phyloP scores from a whole-genome alignment of 2,329 filamentous ascomycete genomes.

The Dendryphion nanum region DNA sequence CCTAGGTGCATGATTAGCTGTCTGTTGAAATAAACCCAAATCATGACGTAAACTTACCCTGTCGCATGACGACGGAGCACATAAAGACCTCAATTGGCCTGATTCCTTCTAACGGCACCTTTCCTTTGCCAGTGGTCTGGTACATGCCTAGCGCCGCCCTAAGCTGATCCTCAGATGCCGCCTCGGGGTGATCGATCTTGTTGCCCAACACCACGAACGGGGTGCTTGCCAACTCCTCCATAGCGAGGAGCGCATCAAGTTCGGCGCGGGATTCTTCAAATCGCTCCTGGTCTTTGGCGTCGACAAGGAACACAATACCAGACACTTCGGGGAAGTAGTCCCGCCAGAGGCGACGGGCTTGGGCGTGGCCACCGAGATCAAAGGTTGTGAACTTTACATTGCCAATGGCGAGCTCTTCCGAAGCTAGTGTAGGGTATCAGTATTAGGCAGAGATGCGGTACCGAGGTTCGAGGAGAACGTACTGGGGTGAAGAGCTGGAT shows the following conservation, averaged over 20 bases:
- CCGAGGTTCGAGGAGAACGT: no score
- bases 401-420: conserved; percentile 50
- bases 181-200: conserved; percentile 98
- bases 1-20: conserved; percentile 6
- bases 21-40: not conserved
- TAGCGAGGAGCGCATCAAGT: conserved; percentile 86
- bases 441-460: no score
- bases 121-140: conserved; percentile 54
- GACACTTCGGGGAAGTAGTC: conserved; percentile 42
- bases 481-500: not conserved
- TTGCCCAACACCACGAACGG: conserved; percentile 96
- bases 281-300: conserved; percentile 95
- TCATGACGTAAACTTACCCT: conserved; percentile 53
- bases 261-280: conserved; percentile 94
- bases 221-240: conserved; percentile 96
- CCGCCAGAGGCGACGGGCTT: conserved; percentile 41
- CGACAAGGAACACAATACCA: conserved; percentile 96
- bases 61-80: conserved; percentile 98
- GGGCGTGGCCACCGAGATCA: conserved; percentile 55
- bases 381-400: conserved; percentile 74
- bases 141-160: conserved; percentile 89
- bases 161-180: conserved; percentile 92
- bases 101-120: conserved; percentile 38
- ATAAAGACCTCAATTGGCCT: conserved; percentile 83
- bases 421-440: no score